Evolutionary conservation across 2,329 filamentous ascomycete species (phyloP).

Genomic region (Madurella mycetomatis): DNA sequence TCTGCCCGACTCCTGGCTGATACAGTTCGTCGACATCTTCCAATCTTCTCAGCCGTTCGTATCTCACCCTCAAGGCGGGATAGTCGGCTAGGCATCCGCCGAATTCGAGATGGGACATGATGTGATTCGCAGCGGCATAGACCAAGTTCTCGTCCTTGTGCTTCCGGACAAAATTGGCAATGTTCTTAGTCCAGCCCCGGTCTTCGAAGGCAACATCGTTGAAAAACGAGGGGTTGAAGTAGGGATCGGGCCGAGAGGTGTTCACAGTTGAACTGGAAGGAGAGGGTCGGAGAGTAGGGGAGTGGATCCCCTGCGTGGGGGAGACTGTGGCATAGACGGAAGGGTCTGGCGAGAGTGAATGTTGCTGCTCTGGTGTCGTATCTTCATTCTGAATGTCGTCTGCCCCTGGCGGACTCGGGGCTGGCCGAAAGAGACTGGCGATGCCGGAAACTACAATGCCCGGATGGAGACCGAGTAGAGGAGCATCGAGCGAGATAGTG

Average conservation of each 20-base stretch:
- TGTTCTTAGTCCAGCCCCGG: conserved; percentile 62
- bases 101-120: conserved; percentile 79
- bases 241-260: conserved; percentile 43
- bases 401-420: conserved; percentile 31
- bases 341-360: conserved; percentile 24
- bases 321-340: conserved; percentile 26
- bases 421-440: conserved; percentile 65
- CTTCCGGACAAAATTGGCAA: conserved; percentile 76
- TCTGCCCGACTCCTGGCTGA: conserved; percentile 29
- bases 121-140: conserved; percentile 65
- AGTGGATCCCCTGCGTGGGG: conserved; percentile 23
- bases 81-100: conserved; percentile 77
- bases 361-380: conserved; percentile 15
- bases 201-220: conserved; percentile 70
- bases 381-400: conserved; percentile 20
- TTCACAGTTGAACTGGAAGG: conserved; percentile 14
- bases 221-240: conserved; percentile 69
- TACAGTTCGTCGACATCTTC: conserved; percentile 63
- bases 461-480: conserved; percentile 83
- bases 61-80: conserved; percentile 62
- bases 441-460: conserved; percentile 80
- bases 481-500: conserved; percentile 77
- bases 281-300: conserved; percentile 13
- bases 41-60: conserved; percentile 63
- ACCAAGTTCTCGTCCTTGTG: conserved; percentile 66